Evolutionary conservation across 2,329 filamentous ascomycete species (phyloP), one percentile per base, ranked within the genome.

Genomic region (Aspergillus bombycis): DNA sequence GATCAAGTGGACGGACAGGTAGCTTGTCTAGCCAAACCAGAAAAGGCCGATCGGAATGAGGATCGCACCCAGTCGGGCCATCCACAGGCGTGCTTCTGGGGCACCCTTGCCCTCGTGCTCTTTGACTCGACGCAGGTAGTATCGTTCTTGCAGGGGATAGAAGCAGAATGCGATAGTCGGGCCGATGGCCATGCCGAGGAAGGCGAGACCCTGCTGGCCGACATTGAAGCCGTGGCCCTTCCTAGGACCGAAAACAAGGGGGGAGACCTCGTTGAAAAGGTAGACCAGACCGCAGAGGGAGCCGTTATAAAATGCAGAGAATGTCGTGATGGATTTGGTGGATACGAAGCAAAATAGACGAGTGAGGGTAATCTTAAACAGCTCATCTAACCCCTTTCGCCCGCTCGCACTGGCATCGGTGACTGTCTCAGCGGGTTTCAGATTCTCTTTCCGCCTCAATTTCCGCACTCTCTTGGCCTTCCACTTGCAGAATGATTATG

Each of bases 271-370:
- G 59, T 92, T 86, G 74, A 91, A 91, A 81, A 91, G 89, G 79
- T 92, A 92, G 74, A 92, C 91, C 11, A 93, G 84, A 4, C 89
- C 89, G 64, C 92, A 90, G 26, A 86, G 86, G 79, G 92, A 92
- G n/a, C 89, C 90, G 11, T 73, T 73, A 64, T 73, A 74, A 32
- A 71, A 67, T 6, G 70, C 72, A 1, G 71, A 74, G 61, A 72
- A 73, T 12, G 57, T 52, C 0, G 72, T 72, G 53, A 75, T 75
- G n/a, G 72, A 71, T 34, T 74, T 72, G 0, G 72, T 68, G 46
- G 74, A 68, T n/a, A 73, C 63, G 52, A 75, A 74, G 9, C 70
- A 65, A 63, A 86, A 88, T 8, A 91, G 86, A 0, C 91, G 84
- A 0, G 89, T 91, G 9, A 92, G 79, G 21, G 85, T 86, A 26